phyloP scores from a whole-genome alignment of 257 asterid genomes.

The Henckelia pumila region DNA sequence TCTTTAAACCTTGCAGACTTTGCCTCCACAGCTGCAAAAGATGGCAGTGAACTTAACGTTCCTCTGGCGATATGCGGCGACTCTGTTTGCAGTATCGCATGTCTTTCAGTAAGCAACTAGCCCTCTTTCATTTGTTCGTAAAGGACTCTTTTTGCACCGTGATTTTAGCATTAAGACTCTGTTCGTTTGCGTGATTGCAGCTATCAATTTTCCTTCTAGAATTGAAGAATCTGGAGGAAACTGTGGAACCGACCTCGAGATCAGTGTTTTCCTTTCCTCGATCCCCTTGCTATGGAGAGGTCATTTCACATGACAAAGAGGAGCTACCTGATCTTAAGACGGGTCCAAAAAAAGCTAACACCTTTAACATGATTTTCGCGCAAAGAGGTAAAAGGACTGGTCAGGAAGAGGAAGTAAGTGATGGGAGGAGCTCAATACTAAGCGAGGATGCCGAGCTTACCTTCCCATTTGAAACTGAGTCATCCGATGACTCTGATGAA shows the following conservation, averaged over 20 bases:
- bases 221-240: constrained; percentile 36
- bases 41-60: constrained; percentile 35
- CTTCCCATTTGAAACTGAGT: constrained; percentile 48
- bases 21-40: constrained; percentile 35
- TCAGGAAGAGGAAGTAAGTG: constrained; percentile 59
- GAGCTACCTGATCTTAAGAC: constrained; percentile 35
- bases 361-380: constrained; percentile 42
- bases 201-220: constrained; percentile 47
- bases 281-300: constrained; percentile 49
- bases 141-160: background rate
- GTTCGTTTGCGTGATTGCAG: constrained; percentile 35
- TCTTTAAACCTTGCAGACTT: constrained; percentile 58
- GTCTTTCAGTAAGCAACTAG: constrained; percentile 48
- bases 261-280: constrained; percentile 38
- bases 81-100: constrained; percentile 17
- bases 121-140: background rate
- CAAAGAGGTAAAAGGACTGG: constrained; percentile 38
- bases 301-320: constrained; percentile 36
- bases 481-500: constrained; percentile 41
- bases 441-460: constrained; percentile 47
- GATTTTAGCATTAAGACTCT: background rate
- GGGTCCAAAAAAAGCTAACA: constrained; percentile 41
- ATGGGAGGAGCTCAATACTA: constrained; percentile 54
- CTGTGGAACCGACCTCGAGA: constrained; percentile 37
- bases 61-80: constrained; percentile 37